Base-by-base conservation (phyloP, 1,139 yeast genomes). In the Geotrichum reessii region DNA sequence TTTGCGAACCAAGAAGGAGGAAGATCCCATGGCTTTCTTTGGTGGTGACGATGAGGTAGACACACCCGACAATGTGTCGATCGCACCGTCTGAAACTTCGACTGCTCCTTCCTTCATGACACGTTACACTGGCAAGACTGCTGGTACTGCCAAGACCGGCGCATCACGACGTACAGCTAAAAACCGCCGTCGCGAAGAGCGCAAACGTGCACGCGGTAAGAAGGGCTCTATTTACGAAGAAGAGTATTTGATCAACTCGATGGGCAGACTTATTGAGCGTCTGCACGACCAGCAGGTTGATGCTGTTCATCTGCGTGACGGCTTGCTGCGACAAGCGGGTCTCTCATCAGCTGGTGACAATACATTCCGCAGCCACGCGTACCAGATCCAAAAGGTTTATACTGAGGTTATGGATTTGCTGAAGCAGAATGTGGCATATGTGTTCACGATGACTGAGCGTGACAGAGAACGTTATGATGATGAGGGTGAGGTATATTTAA, bases 141-240 rank as follows among this genome's bases (percentile, higher is more conserved):
- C 87, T 0, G 96, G 97, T 24, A 93, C 99, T 2, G 99, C 98
- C 4, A 87, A 88, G 71, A 93, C 99, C 0, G 97, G 98, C 27
- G 97, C 95, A 1, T 86, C 97, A 0, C 82, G 99, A 73, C 82
- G 86, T 68, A 91, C 99, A 0, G 81, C 95, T 9, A 95, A 93
- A 74, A 93, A 92, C 73, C 83, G 85, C 63, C 89, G 97, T 72
- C 83, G 99, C 66, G 97, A 93, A 73, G 99, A 93, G 71, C 84
- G 99, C 68, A 95, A 95, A 76, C 82, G 85, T 63, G 99, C 99
- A 1, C 84, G 96, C 67, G 99, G 99, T 61, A 89, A 95, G 77
- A 93, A 93, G 76, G 98, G 98, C 49, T 92, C 98, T 3, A 87
- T 93, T 21, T 93, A 93, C 69, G 99, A 93, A 73, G 99, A 95